phyloP scores from a whole-genome alignment of 2,329 filamentous ascomycete genomes.

The Ceratocystiopsis sp. region DNA sequence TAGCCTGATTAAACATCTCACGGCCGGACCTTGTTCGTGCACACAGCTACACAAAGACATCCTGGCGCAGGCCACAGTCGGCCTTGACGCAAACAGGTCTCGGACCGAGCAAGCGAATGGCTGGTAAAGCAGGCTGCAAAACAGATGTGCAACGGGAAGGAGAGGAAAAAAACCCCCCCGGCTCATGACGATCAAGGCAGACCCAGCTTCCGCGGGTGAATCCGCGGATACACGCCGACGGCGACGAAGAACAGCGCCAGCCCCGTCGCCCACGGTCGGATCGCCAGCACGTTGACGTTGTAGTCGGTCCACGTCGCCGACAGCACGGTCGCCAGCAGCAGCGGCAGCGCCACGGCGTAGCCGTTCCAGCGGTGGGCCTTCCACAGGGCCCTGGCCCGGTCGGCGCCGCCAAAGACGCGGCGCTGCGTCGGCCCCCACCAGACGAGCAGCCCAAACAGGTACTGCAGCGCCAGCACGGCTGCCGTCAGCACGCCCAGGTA shows the following conservation, averaged over 20 bases:
- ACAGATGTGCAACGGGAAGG: too few relatives aligned
- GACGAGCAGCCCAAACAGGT: constrained; percentile 64
- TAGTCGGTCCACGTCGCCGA: constrained; percentile 65
- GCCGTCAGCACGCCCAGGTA: constrained; percentile 68
- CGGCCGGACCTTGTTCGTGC: too few relatives aligned
- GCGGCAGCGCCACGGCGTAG: constrained; percentile 41
- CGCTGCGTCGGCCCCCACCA: constrained; percentile 51
- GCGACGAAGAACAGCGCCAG: constrained; percentile 50
- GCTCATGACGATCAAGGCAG: neutral
- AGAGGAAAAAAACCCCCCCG: neutral
- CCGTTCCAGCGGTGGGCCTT: constrained; percentile 75
- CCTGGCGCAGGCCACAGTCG: too few relatives aligned
- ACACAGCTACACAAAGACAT: too few relatives aligned
- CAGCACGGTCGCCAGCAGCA: constrained; percentile 57
- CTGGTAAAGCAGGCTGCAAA: too few relatives aligned
- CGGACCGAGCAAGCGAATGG: too few relatives aligned
- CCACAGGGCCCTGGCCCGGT: constrained; percentile 67
- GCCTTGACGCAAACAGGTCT: too few relatives aligned
- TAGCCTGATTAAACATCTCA: too few relatives aligned
- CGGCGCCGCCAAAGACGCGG: constrained; percentile 62
- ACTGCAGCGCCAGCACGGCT: constrained; percentile 53
- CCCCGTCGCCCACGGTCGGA: constrained; percentile 61
- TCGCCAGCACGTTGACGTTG: constrained; percentile 47
- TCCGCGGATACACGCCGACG: constrained; percentile 56
- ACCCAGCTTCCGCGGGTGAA: constrained; percentile 71